These are phyloP conservation scores for Entoloma clypeatum DNA, from an alignment of 1,284 basidiomycete species.

Conservation along the genomic window DNA sequence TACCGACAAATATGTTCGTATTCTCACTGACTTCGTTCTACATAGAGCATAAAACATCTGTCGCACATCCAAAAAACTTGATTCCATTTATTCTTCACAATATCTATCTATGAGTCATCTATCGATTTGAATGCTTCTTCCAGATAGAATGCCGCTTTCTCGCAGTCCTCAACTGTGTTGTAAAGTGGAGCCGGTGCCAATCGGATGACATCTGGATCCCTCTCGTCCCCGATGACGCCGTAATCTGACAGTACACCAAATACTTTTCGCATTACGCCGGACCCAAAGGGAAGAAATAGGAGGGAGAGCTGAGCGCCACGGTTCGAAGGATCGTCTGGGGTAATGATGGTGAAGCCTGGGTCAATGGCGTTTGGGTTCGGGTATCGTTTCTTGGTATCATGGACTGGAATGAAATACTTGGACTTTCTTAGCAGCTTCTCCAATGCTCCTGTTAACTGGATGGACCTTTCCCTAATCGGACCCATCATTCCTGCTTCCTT, in stretches of 20 bases:
- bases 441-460: slow-evolving; percentile 68
- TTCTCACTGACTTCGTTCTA: slow-evolving; percentile 44
- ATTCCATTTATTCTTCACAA: neutral
- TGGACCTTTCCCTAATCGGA: slow-evolving; percentile 65
- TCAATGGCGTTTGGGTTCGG: slow-evolving; percentile 22
- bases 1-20: slow-evolving; percentile 41
- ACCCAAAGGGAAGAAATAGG: slow-evolving; percentile 63
- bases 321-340: slow-evolving; percentile 60
- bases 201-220: slow-evolving; percentile 87
- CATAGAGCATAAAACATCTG: neutral
- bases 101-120: slow-evolving; percentile 3
- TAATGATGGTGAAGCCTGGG: slow-evolving; percentile 83
- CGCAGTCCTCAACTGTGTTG: slow-evolving; percentile 76
- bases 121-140: slow-evolving; percentile 48
- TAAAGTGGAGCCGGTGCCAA: slow-evolving; percentile 83
- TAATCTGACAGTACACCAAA: slow-evolving; percentile 55
- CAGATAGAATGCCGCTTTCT: slow-evolving; percentile 59
- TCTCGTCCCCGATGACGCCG: slow-evolving; percentile 88
- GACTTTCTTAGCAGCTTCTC: slow-evolving; percentile 62
- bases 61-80: neutral
- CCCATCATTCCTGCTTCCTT: slow-evolving; percentile 72
- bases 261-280: slow-evolving; percentile 69
- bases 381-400: slow-evolving; percentile 35
- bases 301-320: slow-evolving; percentile 88
- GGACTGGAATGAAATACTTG: slow-evolving; percentile 54